Conservation (phyloP, 768 basidiomycete species). For the Royoungia palumana region DNA sequence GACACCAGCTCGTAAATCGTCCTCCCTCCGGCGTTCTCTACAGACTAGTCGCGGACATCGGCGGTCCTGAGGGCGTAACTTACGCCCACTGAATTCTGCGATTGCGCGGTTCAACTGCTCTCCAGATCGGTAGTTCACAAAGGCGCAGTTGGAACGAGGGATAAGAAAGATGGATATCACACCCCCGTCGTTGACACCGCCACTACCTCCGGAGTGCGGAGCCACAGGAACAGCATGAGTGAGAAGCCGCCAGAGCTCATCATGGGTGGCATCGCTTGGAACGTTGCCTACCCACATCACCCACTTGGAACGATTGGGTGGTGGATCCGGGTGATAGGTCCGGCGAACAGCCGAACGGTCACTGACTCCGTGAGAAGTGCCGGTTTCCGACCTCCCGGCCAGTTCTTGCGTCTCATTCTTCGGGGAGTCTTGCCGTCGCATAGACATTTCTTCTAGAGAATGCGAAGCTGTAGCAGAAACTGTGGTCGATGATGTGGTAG, state of each 20-base stretch:
- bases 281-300: constrained; percentile 98
- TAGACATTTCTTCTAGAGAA: constrained; percentile 1
- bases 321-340: constrained; percentile 67
- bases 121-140: constrained; percentile 80
- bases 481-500: background rate
- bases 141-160: constrained; percentile 91
- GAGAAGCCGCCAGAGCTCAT: constrained; percentile 88
- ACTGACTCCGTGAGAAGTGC: constrained; percentile 1
- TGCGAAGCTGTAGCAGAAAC: background rate
- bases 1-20: constrained; percentile 86
- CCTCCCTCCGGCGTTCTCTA: constrained; percentile 73
- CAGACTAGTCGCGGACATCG: constrained; percentile 80
- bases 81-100: constrained; percentile 63
- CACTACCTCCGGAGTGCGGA: background rate
- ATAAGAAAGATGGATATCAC: constrained; percentile 89
- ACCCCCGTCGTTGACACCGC: constrained; percentile 37
- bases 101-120: constrained; percentile 65
- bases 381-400: background rate
- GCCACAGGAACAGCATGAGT: constrained; percentile 32
- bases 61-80: constrained; percentile 66
- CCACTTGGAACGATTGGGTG: constrained; percentile 79
- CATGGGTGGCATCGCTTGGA: constrained; percentile 74
- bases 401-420: background rate
- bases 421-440: constrained; percentile 4
- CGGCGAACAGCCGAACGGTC: constrained; percentile 43